phyloP scores from a whole-genome alignment of 2,329 filamentous ascomycete species.

The Fragosphaeria purpurea region DNA sequence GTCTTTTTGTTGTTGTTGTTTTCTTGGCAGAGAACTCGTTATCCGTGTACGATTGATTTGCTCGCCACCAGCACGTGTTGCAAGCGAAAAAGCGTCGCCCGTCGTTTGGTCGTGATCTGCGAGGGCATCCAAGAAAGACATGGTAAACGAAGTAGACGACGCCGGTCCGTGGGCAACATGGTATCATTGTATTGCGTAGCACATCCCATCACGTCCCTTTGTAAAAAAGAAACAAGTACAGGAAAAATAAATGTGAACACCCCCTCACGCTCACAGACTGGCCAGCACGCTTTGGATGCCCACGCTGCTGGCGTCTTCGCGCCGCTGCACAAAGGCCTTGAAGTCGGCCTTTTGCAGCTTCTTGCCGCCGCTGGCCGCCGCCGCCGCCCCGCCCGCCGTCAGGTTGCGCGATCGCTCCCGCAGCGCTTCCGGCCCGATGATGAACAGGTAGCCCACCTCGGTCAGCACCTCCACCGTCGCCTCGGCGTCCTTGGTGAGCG shows the following conservation, averaged over 20 bases:
- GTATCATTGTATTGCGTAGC: not conserved
- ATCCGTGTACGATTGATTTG: no score
- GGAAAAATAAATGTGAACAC: no score
- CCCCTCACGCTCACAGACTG: conserved; percentile 8
- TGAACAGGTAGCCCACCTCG: conserved; percentile 92
- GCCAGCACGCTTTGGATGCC: conserved; percentile 17
- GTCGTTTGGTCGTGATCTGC: no score
- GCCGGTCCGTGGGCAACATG: not conserved
- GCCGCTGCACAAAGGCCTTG: conserved; percentile 71
- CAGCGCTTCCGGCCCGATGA: conserved; percentile 74
- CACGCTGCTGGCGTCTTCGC: conserved; percentile 72
- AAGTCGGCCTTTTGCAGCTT: conserved; percentile 60
- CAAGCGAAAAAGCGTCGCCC: no score
- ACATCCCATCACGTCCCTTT: no score
- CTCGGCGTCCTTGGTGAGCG: conserved; percentile 57
- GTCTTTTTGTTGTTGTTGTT: not conserved
- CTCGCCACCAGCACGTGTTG: no score
- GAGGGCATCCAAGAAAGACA: no score
- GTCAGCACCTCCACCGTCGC: conserved; percentile 72
- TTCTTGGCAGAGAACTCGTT: no score
- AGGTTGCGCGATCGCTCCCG: conserved; percentile 58
- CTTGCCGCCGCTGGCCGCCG: conserved; percentile 32
- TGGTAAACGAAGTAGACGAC: no score
- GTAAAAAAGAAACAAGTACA: no score
- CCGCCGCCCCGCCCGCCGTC: conserved; percentile 25